phyloP scores from a whole-genome alignment of 2,329 filamentous ascomycete species.

The Ascochyta fabae region DNA sequence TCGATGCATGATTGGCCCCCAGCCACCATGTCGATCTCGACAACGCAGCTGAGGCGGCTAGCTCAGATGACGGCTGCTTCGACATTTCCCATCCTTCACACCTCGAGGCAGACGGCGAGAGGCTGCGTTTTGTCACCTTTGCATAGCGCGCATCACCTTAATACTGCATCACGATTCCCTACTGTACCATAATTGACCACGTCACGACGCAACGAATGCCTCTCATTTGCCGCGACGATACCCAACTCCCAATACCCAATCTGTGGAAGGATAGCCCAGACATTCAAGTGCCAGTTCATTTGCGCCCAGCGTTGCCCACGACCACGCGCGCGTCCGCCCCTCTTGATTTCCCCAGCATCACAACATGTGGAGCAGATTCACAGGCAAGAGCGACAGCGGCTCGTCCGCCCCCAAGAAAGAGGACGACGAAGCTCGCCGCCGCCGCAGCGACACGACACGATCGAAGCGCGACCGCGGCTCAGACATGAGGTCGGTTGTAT shows the following conservation, averaged over 20 bases:
- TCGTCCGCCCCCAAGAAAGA: slow-evolving; percentile 33
- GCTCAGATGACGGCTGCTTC: slow-evolving; percentile 6
- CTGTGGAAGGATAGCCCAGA: slow-evolving; percentile 12
- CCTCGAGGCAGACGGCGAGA: slow-evolving; percentile 1
- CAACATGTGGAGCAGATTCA: slow-evolving; percentile 49
- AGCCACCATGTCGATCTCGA: slow-evolving; percentile 9
- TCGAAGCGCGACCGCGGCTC: slow-evolving; percentile 40
- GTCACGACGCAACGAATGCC: slow-evolving; percentile 36
- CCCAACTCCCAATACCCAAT: slow-evolving; percentile 26
- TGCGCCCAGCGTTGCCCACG: slow-evolving; percentile 29
- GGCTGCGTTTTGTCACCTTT: slow-evolving; percentile 12
- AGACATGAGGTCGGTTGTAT: slow-evolving; percentile 45
- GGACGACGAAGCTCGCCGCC: slow-evolving; percentile 38
- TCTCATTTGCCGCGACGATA: slow-evolving; percentile 33
- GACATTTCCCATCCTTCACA: neutral
- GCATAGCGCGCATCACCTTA: slow-evolving; percentile 22
- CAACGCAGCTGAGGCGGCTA: slow-evolving; percentile 18
- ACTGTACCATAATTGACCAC: slow-evolving; percentile 32
- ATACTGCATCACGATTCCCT: neutral
- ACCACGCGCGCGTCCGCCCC: slow-evolving; percentile 25
- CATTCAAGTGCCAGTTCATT: slow-evolving; percentile 15
- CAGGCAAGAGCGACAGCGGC: slow-evolving; percentile 45
- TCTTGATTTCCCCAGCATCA: slow-evolving; percentile 26
- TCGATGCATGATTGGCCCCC: slow-evolving; percentile 10
- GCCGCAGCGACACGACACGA: slow-evolving; percentile 36